A percentile compares a stretch with the other conserved stretches of the same genome.
phyloP scores from a whole-genome alignment of 768 basidiomycete species.

The Asterophora parasitica region DNA sequence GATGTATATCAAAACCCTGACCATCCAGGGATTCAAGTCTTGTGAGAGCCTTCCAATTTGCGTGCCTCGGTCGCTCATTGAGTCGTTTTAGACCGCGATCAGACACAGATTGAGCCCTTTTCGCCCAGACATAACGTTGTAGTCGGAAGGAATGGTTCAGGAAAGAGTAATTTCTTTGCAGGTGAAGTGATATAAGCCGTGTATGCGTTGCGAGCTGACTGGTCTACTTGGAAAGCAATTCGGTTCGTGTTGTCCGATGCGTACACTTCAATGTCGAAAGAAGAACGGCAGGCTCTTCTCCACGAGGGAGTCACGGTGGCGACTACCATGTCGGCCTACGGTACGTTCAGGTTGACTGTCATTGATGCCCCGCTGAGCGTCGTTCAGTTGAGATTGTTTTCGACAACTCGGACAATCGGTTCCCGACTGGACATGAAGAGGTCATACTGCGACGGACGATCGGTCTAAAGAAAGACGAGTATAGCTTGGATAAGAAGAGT shows the following conservation, averaged over 20 bases:
- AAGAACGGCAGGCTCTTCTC: slow-evolving; percentile 88
- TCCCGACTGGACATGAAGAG: slow-evolving; percentile 87
- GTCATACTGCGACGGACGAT: slow-evolving; percentile 90
- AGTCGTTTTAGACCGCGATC: slow-evolving; percentile 61
- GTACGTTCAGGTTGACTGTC: slow-evolving; percentile 32
- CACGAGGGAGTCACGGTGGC: slow-evolving; percentile 90
- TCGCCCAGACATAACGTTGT: slow-evolving; percentile 93
- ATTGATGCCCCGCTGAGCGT: slow-evolving; percentile 1
- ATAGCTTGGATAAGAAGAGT: slow-evolving; percentile 93
- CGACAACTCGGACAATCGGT: slow-evolving; percentile 91
- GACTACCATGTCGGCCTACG: slow-evolving; percentile 89
- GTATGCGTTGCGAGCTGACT: not conserved
- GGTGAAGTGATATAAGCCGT: slow-evolving; percentile 41
- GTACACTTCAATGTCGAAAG: slow-evolving; percentile 90
- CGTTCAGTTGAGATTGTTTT: slow-evolving; percentile 83
- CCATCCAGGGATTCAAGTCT: slow-evolving; percentile 97
- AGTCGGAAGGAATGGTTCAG: slow-evolving; percentile 94
- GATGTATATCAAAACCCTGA: slow-evolving; percentile 87
- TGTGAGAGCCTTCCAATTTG: slow-evolving; percentile 44
- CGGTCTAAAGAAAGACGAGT: slow-evolving; percentile 98
- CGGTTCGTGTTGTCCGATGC: slow-evolving; percentile 97
- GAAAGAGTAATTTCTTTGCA: slow-evolving; percentile 98
- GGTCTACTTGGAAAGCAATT: slow-evolving; percentile 55
- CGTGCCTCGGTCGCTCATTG: slow-evolving; percentile 3
- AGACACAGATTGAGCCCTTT: slow-evolving; percentile 93